A percentile compares a stretch with the other conserved stretches of the same genome.
phyloP scores from a whole-genome alignment of 2,329 filamentous ascomycete genomes.

The Neonectria punicea region DNA sequence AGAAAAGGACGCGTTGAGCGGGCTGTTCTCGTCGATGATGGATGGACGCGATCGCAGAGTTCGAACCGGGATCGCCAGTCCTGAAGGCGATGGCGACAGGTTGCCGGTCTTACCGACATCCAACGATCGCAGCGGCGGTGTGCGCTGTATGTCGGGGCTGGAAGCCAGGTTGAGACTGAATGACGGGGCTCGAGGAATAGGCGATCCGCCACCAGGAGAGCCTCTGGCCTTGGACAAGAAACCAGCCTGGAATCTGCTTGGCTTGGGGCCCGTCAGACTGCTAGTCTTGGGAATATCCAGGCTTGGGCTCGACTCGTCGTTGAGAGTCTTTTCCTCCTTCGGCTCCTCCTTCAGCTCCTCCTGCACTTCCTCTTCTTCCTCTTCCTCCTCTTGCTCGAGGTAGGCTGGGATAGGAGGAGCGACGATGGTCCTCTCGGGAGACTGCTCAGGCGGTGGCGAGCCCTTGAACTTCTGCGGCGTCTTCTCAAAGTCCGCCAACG shows the following conservation, averaged over 20 bases:
- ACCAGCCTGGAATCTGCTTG: conserved; percentile 86
- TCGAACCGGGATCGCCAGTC: conserved; percentile 41
- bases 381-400: conserved; percentile 30
- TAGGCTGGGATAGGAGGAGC: conserved; percentile 42
- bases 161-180: conserved; percentile 68
- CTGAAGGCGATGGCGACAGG: conserved; percentile 56
- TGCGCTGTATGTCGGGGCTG: conserved; percentile 42
- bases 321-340: conserved; percentile 17
- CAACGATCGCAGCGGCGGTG: conserved; percentile 61
- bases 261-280: conserved; percentile 57
- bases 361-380: background rate
- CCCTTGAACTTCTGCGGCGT: conserved; percentile 77
- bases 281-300: conserved; percentile 62
- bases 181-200: conserved; percentile 65
- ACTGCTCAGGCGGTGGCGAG: conserved; percentile 64
- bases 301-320: conserved; percentile 67
- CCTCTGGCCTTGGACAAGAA: conserved; percentile 74
- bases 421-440: conserved; percentile 45
- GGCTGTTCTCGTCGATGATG: conserved; percentile 63
- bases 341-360: conserved; percentile 17
- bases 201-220: conserved; percentile 66
- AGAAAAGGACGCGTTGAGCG: conserved; percentile 51
- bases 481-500: conserved; percentile 89
- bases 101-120: conserved; percentile 63
- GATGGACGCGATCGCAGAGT: conserved; percentile 51